Percentiles rank a stretch among this genome's conserved stretches.
Conservation (phyloP, 805 yeast species). For the Cyberlindnera mississippiensis region DNA sequence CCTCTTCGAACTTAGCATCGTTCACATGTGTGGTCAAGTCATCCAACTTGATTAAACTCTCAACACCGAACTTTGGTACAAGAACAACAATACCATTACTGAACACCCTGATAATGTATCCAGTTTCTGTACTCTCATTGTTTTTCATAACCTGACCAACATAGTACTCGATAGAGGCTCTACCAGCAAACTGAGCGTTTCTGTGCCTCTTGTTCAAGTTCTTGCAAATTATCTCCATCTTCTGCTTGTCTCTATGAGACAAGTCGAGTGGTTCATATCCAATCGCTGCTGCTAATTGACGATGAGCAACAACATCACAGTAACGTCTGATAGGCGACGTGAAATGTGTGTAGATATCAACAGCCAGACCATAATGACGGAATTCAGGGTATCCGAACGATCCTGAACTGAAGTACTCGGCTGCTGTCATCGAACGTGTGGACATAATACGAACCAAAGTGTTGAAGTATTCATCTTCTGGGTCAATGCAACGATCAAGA, state of each 20-base stretch:
- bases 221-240: conserved; percentile 83
- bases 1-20: conserved; percentile 71
- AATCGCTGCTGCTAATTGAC: conserved; percentile 98
- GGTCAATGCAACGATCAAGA: conserved; percentile 81
- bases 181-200: conserved; percentile 98
- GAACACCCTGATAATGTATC: conserved; percentile 88
- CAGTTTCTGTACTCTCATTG: conserved; percentile 76
- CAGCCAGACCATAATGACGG: conserved; percentile 95
- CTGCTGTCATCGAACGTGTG: conserved; percentile 98
- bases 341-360: conserved; percentile 96
- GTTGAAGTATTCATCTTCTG: conserved; percentile 84
- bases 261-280: conserved; percentile 83
- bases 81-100: conserved; percentile 92
- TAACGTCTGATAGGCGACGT: conserved; percentile 97
- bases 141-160: conserved; percentile 97
- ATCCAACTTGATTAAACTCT: conserved; percentile 83
- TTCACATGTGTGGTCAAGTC: conserved; percentile 61
- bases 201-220: conserved; percentile 93
- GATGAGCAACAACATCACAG: conserved; percentile 96
- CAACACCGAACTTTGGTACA: conserved; percentile 95
- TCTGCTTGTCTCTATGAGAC: conserved; percentile 80
- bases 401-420: conserved; percentile 94
- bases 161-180: conserved; percentile 95
- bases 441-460: conserved; percentile 94
- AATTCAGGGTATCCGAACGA: conserved; percentile 86